Evolutionary conservation across 495 filamentous ascomycete genomes (phyloP).

Genomic region (Penicillium waksmanii): DNA sequence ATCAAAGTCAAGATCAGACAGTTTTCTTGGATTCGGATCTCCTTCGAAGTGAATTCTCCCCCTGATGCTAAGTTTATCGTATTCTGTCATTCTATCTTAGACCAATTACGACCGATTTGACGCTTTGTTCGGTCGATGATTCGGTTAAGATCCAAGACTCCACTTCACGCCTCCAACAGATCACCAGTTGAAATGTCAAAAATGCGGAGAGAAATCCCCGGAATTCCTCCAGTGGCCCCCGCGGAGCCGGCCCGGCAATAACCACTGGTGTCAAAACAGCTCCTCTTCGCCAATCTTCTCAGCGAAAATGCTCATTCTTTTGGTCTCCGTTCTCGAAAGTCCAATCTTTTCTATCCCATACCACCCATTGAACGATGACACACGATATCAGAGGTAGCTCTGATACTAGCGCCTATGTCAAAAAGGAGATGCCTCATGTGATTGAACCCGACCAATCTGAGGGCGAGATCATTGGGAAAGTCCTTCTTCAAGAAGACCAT

Average conservation of each 20-base stretch:
- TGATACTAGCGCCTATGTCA: neutral
- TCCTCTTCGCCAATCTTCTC: neutral
- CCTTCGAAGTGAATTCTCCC: too few relatives aligned
- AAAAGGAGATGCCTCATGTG: neutral
- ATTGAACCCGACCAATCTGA: constrained; percentile 8
- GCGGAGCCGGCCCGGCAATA: constrained; percentile 4
- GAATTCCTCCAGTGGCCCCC: neutral
- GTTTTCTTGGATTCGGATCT: neutral
- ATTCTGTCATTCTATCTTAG: neutral
- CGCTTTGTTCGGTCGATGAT: neutral
- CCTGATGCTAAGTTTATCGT: neutral
- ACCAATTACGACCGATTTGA: neutral
- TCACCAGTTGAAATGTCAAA: constrained; percentile 2
- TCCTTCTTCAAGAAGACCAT: constrained; percentile 1
- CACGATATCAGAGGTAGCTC: neutral
- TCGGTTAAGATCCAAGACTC: constrained; percentile 1
- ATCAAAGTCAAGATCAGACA: neutral
- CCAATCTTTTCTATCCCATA: neutral
- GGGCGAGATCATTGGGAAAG: neutral
- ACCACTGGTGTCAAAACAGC: neutral
- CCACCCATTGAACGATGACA: neutral
- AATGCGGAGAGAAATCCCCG: constrained; percentile 4
- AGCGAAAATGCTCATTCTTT: neutral
- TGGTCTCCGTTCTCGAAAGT: neutral
- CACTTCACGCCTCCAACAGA: neutral